phyloP scores from a whole-genome alignment of 2,329 filamentous ascomycete species.

The Colletotrichum sp. region DNA sequence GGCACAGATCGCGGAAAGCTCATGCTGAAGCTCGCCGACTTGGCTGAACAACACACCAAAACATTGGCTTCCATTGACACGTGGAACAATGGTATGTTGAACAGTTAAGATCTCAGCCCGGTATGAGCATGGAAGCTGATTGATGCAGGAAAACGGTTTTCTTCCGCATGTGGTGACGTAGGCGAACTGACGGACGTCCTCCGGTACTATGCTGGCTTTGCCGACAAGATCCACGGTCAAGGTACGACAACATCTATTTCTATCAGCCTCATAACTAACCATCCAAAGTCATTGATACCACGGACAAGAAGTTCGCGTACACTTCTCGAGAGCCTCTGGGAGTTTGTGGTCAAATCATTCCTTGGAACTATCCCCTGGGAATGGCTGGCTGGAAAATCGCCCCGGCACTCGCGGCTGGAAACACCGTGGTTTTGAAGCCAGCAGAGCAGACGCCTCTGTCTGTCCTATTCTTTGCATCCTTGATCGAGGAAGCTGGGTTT shows the following conservation, averaged over 20 bases:
- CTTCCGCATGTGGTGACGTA: background rate
- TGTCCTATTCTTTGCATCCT: background rate
- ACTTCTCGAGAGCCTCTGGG: background rate
- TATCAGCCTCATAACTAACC: fast-evolving
- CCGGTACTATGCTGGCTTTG: background rate
- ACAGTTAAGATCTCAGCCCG: too few species aligned
- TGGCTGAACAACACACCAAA: background rate
- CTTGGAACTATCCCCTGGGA: background rate
- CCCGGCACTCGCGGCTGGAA: background rate
- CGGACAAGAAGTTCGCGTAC: background rate
- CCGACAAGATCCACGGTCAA: background rate
- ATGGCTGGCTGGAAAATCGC: background rate
- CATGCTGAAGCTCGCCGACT: background rate
- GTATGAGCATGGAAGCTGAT: fast-evolving
- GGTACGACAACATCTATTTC: background rate
- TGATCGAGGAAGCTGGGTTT: background rate
- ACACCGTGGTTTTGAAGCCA: background rate
- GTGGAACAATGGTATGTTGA: background rate
- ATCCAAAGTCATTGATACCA: background rate
- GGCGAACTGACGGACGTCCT: background rate
- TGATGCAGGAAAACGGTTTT: background rate
- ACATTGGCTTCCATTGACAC: background rate
- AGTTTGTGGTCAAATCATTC: background rate
- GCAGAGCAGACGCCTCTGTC: background rate
- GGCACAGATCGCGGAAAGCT: background rate